Evolutionary conservation across 2,329 filamentous ascomycete genomes (phyloP).

Genomic region (Chaetomium globosum): DNA sequence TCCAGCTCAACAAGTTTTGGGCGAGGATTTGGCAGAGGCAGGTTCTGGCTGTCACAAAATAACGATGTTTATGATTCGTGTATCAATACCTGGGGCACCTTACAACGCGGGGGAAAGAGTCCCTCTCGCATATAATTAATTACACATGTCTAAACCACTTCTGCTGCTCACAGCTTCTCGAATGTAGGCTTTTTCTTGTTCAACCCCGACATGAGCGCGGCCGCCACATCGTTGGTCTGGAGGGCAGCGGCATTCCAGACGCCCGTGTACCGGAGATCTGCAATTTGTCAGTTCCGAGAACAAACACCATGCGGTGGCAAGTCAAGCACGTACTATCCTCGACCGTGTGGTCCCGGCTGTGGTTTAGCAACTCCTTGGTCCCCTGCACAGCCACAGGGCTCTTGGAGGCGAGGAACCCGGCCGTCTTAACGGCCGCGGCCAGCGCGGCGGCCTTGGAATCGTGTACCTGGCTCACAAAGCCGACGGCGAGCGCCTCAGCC

Average conservation of each 20-base stretch:
- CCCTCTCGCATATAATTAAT: not conserved
- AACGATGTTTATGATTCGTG: conserved; percentile 3
- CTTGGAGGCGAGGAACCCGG: conserved; percentile 70
- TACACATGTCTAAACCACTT: not conserved
- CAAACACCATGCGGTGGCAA: conserved; percentile 1
- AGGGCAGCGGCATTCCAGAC: conserved; percentile 86
- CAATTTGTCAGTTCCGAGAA: conserved; percentile 16
- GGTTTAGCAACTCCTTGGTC: conserved; percentile 85
- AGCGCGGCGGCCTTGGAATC: conserved; percentile 66
- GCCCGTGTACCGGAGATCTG: conserved; percentile 76
- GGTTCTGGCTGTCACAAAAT: not conserved
- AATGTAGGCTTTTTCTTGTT: conserved; percentile 80
- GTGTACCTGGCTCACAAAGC: conserved; percentile 69
- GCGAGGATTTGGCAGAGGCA: not conserved
- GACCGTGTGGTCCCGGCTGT: conserved; percentile 74
- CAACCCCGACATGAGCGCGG: conserved; percentile 74
- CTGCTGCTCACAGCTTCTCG: conserved; percentile 71
- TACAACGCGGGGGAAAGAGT: not conserved
- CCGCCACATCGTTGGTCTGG: conserved; percentile 76
- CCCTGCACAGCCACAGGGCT: conserved; percentile 85
- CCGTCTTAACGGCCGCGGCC: conserved; percentile 64
- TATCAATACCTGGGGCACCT: not conserved
- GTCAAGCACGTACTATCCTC: conserved; percentile 66
- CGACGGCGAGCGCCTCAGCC: conserved; percentile 68
- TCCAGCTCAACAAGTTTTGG: not conserved